Base-by-base conservation (phyloP, 208 protist genomes). In the Leishmania lainsoni region DNA sequence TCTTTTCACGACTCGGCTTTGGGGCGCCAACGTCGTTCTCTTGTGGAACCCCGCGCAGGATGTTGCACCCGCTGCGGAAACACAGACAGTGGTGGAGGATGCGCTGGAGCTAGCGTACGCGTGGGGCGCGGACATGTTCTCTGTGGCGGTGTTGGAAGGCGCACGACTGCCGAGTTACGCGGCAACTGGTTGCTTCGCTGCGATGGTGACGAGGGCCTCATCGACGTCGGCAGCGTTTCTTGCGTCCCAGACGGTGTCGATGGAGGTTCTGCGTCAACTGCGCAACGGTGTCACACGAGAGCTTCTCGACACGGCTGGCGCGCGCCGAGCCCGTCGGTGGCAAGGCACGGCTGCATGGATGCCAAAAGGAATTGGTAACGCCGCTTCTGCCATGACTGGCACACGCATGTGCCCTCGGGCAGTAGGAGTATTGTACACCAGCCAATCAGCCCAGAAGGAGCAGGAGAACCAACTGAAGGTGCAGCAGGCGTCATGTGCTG, bases 61-160 rank as follows among this genome's bases (percentile, higher is more conserved):
- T 12, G 39, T 45, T 3, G 56, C 52, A 1, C n/a, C 58, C 8
- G 75, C 45, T 39, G 42, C 75, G 17, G 56, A 45, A 0, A 45
- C 76, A 14, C 80, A 76, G 68, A 45, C 80, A 4, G 77, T 89
- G 5, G 86, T 95, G 17, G 89, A 91, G 79, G 92, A 94, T 75
- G 94, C 86, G n/a, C 77, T 97, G 68, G 79, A 86, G 68, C 84
- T 95, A 48, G 91, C 91, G 6, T 88, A 84, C 70, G 80, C 88
- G 39, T 97, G 94, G 94, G 87, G 90, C 66, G 90, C 91, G 3
- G 92, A 95, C 76, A 94, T 95, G 91, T 91, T 97, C 75, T 90
- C 92, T 29, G 88, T 95, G 2, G 92, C 92, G 14, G 81, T 95
- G 29, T 79, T 95, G 9, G 81, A 84, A 22, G 84, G 80, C 6